Evolutionary conservation across 2,329 filamentous ascomycete genomes (phyloP).

Genomic region (Clarireedia homoeocarpa): DNA sequence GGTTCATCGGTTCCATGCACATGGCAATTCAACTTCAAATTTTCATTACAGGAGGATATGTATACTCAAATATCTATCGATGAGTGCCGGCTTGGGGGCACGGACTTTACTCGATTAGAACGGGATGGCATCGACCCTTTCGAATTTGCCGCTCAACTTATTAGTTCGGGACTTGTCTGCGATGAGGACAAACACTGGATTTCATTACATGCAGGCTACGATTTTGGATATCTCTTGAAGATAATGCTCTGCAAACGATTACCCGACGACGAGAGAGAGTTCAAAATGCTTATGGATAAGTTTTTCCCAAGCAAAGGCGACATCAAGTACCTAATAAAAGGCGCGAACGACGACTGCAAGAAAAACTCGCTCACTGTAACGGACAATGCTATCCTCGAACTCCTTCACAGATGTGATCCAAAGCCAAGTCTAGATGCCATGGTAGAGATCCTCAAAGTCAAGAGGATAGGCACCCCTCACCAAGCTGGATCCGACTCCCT

Average conservation of each 20-base stretch:
- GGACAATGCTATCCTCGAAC: constrained; percentile 59
- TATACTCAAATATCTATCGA: constrained; percentile 93
- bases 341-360: constrained; percentile 65
- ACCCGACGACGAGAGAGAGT: constrained; percentile 83
- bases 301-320: constrained; percentile 94
- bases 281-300: constrained; percentile 78
- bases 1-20: constrained; percentile 64
- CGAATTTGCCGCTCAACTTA: constrained; percentile 82
- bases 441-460: constrained; percentile 85
- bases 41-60: constrained; percentile 93
- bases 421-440: constrained; percentile 92
- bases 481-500: constrained; percentile 91
- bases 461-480: constrained; percentile 79
- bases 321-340: constrained; percentile 95
- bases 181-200: constrained; percentile 90
- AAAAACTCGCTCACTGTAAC: constrained; percentile 54
- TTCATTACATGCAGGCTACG: constrained; percentile 95
- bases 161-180: constrained; percentile 85
- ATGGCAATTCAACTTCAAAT: constrained; percentile 99
- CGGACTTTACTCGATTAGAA: constrained; percentile 79
- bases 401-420: constrained; percentile 77
- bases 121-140: constrained; percentile 85
- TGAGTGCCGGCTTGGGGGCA: constrained; percentile 82
- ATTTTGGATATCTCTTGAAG: constrained; percentile 96
- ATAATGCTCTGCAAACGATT: constrained; percentile 76